Base-by-base conservation (phyloP, 176 grass and related monocot species). In the Cenchrus americanus region DNA sequence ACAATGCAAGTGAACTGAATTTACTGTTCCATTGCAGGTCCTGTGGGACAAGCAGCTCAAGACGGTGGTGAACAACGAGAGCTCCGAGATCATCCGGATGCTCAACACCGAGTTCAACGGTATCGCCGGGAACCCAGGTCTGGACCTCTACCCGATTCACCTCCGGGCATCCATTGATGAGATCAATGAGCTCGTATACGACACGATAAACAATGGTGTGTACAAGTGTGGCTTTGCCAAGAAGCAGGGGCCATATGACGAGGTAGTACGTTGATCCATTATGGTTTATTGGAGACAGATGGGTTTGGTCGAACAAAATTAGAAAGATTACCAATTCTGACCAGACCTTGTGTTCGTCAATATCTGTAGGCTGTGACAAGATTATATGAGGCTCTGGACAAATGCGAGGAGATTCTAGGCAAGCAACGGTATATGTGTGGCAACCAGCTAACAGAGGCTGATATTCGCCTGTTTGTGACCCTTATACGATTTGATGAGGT, bases 401-500 rank as follows among this genome's bases (percentile, higher is more conserved):
- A 87, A 85, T 95, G 96, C 13, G 96, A 98, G 83, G 83, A 98
- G 51, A 94, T 93, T 78, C 83, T 98, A 18, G 80, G 85, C 59
- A 95, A 90, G 89, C 93, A 94, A 71, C 87, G 93, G 0, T 98
- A 93, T 51, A 94, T 98, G 46, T 98, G 96, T 49, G 91, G 91
- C 79, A 82, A 90, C 76, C 86, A 76, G 18, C 54, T 95, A 50
- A 92, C 96, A 0, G 96, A 98, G 65, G 91, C 96, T 13, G 93
- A 98, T 75, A 48, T 98, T 58, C 96, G 96, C 24, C 78, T 98
- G 1, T 98, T 98, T 85, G 96, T 98, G 23, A 98, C 96, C 82
- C 89, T 98, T 14, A 98, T 98, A 73, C 93, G 96, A 80, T 98
- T 98, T 54, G 96, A 98, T 83, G 96, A 98, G 93, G 96, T 98